Evolutionary conservation across 495 filamentous ascomycete species (phyloP).

Genomic region (Penicillium simplicissimum): DNA sequence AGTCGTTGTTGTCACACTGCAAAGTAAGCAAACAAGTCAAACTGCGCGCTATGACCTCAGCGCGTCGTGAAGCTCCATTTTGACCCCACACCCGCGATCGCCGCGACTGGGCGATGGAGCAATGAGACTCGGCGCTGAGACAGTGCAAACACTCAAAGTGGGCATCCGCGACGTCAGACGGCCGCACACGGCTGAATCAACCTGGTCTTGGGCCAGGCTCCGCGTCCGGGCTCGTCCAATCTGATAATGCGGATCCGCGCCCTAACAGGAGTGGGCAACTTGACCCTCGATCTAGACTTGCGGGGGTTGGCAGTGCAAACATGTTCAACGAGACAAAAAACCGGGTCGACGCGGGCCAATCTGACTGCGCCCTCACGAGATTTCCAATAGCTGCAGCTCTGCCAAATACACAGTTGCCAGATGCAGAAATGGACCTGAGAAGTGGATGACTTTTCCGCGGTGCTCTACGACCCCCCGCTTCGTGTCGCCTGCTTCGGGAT

Average conservation of each 20-base stretch:
- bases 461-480: constrained; percentile 9
- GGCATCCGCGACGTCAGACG: constrained; percentile 22
- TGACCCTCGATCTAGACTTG: constrained; percentile 28
- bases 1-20: neutral
- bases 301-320: constrained; percentile 30
- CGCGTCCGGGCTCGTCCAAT: constrained; percentile 19
- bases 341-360: constrained; percentile 16
- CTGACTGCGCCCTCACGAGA: neutral
- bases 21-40: constrained; percentile 15
- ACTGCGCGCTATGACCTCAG: constrained; percentile 24
- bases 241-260: constrained; percentile 15
- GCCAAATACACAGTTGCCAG: neutral
- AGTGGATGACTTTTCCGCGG: neutral
- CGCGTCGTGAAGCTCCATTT: constrained; percentile 1
- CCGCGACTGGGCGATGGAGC: constrained; percentile 1
- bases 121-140: neutral
- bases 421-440: neutral
- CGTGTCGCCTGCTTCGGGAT: neutral
- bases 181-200: constrained; percentile 16
- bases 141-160: constrained; percentile 24
- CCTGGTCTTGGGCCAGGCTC: constrained; percentile 1
- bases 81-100: constrained; percentile 16
- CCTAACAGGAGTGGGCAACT: constrained; percentile 11
- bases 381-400: constrained; percentile 1
- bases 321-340: constrained; percentile 23